Percentiles rank a stretch among this genome's conserved stretches.
Conservation (phyloP, 441 rosid genomes). For the Pelargonium australe region DNA sequence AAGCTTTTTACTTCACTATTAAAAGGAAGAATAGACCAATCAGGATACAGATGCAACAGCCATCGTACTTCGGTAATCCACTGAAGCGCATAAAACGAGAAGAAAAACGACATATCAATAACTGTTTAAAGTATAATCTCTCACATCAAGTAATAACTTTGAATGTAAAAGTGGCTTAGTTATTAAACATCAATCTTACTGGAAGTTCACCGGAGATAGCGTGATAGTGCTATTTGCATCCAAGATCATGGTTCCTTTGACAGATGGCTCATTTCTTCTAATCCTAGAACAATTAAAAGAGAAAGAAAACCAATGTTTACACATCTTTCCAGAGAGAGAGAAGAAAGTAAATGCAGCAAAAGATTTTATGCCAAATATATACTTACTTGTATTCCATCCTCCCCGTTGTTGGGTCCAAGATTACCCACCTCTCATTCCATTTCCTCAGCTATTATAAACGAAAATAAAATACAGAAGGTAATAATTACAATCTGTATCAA, state of each 20-base stretch:
- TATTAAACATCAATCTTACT: constrained; percentile 43
- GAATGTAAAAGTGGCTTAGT: neutral
- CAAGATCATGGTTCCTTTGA: constrained; percentile 69
- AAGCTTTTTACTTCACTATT: neutral
- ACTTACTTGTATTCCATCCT: constrained; percentile 97
- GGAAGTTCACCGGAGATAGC: constrained; percentile 86
- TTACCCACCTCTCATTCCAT: constrained; percentile 98
- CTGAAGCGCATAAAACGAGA: constrained; percentile 36
- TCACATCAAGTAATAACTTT: neutral
- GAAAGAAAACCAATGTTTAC: neutral
- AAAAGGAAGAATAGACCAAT: constrained; percentile 11
- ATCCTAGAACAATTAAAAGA: constrained; percentile 40
- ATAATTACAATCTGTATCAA: no score
- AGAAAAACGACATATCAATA: constrained; percentile 8
- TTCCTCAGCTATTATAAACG: constrained; percentile 54
- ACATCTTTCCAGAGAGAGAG: neutral
- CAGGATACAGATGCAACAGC: constrained; percentile 97
- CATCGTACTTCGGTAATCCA: constrained; percentile 92
- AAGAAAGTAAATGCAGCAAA: neutral
- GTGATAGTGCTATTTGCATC: constrained; percentile 87
- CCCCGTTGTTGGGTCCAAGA: constrained; percentile 91
- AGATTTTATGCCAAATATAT: neutral
- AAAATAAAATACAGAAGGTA: neutral
- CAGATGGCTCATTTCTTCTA: constrained; percentile 72
- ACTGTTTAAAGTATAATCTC: constrained; percentile 9